phyloP scores from a whole-genome alignment of 2,329 filamentous ascomycete species.

The Cytospora piceicola region DNA sequence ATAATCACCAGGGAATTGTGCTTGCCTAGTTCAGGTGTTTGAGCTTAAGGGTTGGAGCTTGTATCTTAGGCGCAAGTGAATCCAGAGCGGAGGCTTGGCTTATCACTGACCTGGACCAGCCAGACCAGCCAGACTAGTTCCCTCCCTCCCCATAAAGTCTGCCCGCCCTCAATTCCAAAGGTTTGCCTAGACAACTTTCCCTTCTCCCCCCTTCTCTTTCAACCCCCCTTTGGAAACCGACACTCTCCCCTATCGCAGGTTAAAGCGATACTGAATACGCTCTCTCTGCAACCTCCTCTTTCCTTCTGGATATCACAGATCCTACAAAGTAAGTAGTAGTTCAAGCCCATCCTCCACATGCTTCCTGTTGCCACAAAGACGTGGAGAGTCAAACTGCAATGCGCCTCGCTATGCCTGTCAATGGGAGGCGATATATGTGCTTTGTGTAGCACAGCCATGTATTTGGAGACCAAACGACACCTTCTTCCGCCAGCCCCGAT shows the following conservation, averaged over 20 bases:
- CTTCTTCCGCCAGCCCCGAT: neutral
- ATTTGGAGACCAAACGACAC: neutral
- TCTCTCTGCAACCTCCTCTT: conserved; percentile 4
- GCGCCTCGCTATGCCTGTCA: conserved; percentile 1
- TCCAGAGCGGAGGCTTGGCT: conserved; percentile 27
- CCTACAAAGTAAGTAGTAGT: conserved; percentile 22
- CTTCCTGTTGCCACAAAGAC: conserved; percentile 14
- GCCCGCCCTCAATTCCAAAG: conserved; percentile 18
- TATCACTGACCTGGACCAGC: conserved; percentile 4
- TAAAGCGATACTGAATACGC: conserved; percentile 1
- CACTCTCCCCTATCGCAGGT: conserved; percentile 10
- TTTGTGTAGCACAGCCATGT: conserved; percentile 2
- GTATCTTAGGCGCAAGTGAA: conserved; percentile 18
- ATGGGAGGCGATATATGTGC: conserved; percentile 11
- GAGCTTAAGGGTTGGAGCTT: neutral
- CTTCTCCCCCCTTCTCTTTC: conserved; percentile 12
- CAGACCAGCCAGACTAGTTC: conserved; percentile 17
- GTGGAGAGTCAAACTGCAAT: conserved; percentile 19
- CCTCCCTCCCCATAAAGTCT: conserved; percentile 23
- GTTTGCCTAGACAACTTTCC: conserved; percentile 10
- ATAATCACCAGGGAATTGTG: neutral
- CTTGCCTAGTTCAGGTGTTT: conserved; percentile 9
- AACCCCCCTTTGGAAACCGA: conserved; percentile 7
- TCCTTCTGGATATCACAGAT: conserved; percentile 6
- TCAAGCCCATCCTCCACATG: conserved; percentile 13